Evolutionary conservation across 768 basidiomycete genomes (phyloP).

Genomic region (Xanthoconium stramineum): DNA sequence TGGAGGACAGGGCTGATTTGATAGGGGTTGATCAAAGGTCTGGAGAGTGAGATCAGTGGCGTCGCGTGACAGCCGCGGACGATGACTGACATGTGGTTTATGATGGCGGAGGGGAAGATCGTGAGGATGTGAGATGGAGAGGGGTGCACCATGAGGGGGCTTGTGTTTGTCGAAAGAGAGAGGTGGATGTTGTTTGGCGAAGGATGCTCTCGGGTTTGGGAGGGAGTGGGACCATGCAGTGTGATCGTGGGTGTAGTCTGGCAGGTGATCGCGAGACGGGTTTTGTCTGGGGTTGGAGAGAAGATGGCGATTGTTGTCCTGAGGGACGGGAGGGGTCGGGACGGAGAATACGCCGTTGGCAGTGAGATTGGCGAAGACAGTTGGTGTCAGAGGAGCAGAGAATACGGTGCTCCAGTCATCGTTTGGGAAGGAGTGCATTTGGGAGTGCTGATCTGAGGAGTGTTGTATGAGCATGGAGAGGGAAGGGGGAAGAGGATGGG

Average conservation of each 20-base stretch:
- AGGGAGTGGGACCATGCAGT: slow-evolving; percentile 26
- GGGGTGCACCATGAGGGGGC: slow-evolving; percentile 18
- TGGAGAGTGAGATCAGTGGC: slow-evolving; percentile 9
- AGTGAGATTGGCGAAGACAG: slow-evolving; percentile 58
- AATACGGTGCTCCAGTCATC: slow-evolving; percentile 59
- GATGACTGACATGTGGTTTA: slow-evolving; percentile 19
- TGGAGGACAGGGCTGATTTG: slow-evolving; percentile 12
- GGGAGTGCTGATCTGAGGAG: slow-evolving; percentile 12
- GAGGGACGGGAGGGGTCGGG: slow-evolving; percentile 16
- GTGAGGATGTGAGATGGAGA: slow-evolving; percentile 7
- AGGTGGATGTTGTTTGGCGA: slow-evolving; percentile 32
- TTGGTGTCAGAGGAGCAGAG: slow-evolving; percentile 58
- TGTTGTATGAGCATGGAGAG: slow-evolving; percentile 15
- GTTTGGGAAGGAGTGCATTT: slow-evolving; percentile 24
- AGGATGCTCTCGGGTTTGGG: slow-evolving; percentile 24
- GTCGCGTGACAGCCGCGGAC: neutral
- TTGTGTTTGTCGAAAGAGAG: slow-evolving; percentile 25
- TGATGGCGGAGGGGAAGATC: slow-evolving; percentile 11
- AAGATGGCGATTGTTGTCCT: slow-evolving; percentile 32
- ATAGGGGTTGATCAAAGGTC: slow-evolving; percentile 19
- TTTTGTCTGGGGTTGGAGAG: slow-evolving; percentile 8
- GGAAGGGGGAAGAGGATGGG: slow-evolving; percentile 1
- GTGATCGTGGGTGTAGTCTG: slow-evolving; percentile 22
- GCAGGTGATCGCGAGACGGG: slow-evolving; percentile 14
- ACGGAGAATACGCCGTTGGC: slow-evolving; percentile 55